Evolutionary conservation across 257 asterid genomes (phyloP).

Genomic region (Scutellaria barbata): DNA sequence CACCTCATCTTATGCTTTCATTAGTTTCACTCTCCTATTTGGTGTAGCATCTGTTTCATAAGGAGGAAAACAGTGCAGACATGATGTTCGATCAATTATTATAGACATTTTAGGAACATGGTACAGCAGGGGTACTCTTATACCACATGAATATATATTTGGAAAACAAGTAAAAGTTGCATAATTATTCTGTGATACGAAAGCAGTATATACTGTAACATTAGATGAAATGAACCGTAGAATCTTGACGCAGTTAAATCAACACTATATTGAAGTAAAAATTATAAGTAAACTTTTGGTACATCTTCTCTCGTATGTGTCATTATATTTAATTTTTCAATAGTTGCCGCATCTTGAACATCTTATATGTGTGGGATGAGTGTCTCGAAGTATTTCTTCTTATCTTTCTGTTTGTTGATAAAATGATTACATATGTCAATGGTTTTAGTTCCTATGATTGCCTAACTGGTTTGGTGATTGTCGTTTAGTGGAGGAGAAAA

Average conservation of each 20-base stretch:
- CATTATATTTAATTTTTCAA: too few species aligned
- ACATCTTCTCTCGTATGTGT: background rate
- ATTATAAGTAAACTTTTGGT: background rate
- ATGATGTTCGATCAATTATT: background rate
- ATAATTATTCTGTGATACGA: background rate
- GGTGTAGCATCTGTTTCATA: background rate
- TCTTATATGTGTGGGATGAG: background rate
- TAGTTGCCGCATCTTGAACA: background rate
- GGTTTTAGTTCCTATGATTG: too few species aligned
- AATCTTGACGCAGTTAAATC: background rate
- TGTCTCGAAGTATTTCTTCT: background rate
- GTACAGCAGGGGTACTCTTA: background rate
- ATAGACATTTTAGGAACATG: background rate
- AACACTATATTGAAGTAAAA: background rate
- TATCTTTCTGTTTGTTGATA: background rate
- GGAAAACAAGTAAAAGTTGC: background rate
- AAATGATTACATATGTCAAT: too few species aligned
- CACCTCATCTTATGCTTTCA: background rate
- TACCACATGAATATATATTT: background rate
- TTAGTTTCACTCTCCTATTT: slow-evolving; percentile 13
- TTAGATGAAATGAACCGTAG: background rate
- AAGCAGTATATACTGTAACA: background rate
- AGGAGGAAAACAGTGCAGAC: background rate
- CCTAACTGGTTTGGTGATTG: too few species aligned
- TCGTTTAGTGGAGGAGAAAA: too few species aligned